Evolutionary conservation across 164 flowering plant genomes (phyloP), one percentile per base, ranked within the genome.

Genomic region (Hamamelis virginiana): DNA sequence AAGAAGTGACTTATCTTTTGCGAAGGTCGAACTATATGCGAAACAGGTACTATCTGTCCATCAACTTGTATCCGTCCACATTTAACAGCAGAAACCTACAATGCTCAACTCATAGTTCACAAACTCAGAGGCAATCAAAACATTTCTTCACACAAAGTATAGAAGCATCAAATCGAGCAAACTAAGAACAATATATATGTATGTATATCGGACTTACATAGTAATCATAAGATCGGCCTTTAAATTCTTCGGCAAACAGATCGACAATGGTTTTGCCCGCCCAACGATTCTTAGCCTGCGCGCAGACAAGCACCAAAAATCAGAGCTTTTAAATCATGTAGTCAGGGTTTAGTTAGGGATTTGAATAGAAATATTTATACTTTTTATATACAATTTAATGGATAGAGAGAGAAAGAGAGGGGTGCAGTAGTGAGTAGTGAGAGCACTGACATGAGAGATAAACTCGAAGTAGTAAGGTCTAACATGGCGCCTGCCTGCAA

Each of bases 401-500:
- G n/a, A n/a, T n/a, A n/a, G 41, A 33, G 48, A 50, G 45, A 48
- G 18, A 38, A 10, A 27, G 57, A 47, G 41, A 22, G 55, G 21
- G 27, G 33, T 58, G 10, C 12, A 53, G 25, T 19, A 15, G 22
- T 6, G 5, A 27, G 21, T 12, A 48, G 27, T 26, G 15, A 43
- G 38, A 53, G 18, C 23, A 58, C 77, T 64, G 73, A 94, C 97
- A 78, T 94, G 92, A 75, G 89, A 78, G 65, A 92, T 88, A 87
- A 91, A 94, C 85, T 94, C 97, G 82, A 94, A 94, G 85, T 90
- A 86, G 81, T 94, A 94, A 1, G 98, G 98, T 56, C 76, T 85
- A 26, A 91, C 98, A 38, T 84, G 84, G 61, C 98, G 91, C 76
- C 83, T 83, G 44, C 98, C 98, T 92, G 88, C 77, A 74, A 45